Evolutionary conservation across 768 basidiomycete species (phyloP), one percentile per base, ranked within the genome.

Genomic region (Sarcomyxa edulis): DNA sequence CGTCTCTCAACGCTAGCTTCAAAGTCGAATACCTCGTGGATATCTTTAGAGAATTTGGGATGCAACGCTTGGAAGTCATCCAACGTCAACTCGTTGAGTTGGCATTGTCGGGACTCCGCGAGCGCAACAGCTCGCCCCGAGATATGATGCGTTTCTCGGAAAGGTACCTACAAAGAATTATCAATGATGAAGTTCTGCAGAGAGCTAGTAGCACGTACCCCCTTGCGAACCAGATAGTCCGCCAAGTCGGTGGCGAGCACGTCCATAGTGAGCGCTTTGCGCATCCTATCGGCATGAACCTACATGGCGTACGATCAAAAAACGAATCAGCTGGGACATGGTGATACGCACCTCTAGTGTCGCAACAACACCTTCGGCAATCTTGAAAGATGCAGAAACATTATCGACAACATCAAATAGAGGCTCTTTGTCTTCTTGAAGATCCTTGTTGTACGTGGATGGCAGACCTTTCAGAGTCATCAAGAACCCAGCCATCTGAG

Each of bases 381-480:
- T 98, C 55, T 84, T 78, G 50, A 98, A 71, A 21, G 83, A 94
- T 14, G 90, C 89, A 11, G 82, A 80, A 28, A 96, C 60, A 26
- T 87, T 97, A 54, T 94, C 91, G 10, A 95, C 86, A 7, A 85
- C 69, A 54, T 99, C 96, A 48, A 98, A 98, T 39, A 99, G 64
- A 2, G 96, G 94, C 54, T 99, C 96, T 61, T 99, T 97, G 61
- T 95, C 92, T 60, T 99, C 96, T 60, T 98, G 96, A 31, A 99
- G 68, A 64, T 99, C 96, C 61, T 99, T 99, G 72, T 99, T 98
- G 67, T 99, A 99, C 7, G 96, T 99, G 14, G 95, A 96, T 10
- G 96, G 96, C 31, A 98, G 66, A 21, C 96, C 96, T 56, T 99
- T 99, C 51, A 95, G 69, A 1, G 92, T 94, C 86, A 98, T 92